A percentile compares a stretch with the other conserved stretches of the same genome.
Conservation (phyloP, 75 land plant species). For the Ceratopteris richardii region DNA sequence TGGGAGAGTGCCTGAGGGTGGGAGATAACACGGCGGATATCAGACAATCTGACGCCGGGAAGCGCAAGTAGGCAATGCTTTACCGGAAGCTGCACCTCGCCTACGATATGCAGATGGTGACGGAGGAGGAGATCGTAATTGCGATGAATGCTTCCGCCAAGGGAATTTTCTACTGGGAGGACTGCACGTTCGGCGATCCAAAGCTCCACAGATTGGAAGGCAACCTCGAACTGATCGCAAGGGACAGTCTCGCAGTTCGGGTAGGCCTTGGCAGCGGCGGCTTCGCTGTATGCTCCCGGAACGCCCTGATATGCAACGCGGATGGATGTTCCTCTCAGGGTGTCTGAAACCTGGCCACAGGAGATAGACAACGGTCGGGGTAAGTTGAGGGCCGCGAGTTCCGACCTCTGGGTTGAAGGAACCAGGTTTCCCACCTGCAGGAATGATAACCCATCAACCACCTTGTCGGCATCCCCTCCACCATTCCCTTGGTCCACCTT, state of each 20-base stretch:
- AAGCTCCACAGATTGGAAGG: constrained; percentile 68
- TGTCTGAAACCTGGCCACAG: constrained; percentile 26
- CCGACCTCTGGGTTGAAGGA: too few relatives aligned
- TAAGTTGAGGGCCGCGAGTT: constrained; percentile 22
- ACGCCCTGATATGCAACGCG: constrained; percentile 48
- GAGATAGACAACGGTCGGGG: constrained; percentile 23
- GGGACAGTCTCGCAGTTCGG: constrained; percentile 65
- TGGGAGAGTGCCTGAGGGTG: constrained; percentile 68
- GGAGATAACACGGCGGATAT: constrained; percentile 42
- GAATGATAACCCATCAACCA: too few relatives aligned
- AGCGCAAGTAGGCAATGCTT: constrained; percentile 65
- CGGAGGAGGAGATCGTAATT: constrained; percentile 78
- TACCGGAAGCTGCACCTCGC: constrained; percentile 63
- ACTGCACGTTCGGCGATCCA: constrained; percentile 69
- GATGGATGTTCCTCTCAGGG: constrained; percentile 33
- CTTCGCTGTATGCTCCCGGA: constrained; percentile 54
- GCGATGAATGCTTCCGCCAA: constrained; percentile 59
- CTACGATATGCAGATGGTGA: constrained; percentile 67
- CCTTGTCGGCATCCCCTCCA: too few relatives aligned
- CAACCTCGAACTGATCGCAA: constrained; percentile 66
- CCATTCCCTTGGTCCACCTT: too few relatives aligned
- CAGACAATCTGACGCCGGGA: constrained; percentile 50
- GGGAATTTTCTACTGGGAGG: constrained; percentile 61
- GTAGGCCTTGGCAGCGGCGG: constrained; percentile 66
- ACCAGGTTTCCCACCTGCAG: too few relatives aligned